Base-by-base conservation (phyloP, 768 basidiomycete species). In the Xerocomellus intermedius region DNA sequence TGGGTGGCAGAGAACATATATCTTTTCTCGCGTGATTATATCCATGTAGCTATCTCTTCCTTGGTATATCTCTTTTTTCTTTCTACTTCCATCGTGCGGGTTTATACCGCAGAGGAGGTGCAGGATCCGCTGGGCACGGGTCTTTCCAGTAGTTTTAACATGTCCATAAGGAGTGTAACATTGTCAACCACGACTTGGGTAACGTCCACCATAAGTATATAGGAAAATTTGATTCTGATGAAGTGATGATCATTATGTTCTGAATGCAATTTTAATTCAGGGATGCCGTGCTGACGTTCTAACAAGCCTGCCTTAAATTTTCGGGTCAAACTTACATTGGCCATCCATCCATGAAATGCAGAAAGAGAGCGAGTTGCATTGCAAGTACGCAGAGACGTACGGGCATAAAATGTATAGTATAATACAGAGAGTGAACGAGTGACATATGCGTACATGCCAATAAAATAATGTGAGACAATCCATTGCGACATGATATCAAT, bases 51-150 rank as follows among this genome's bases (percentile, higher is more conserved):
- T 60, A 43, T 59, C 13, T 64, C 33, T 50, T 56, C 12, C 36
- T 19, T 51, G 45, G 41, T 52, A 9, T 50, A 42, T 50, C 36
- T 3, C 32, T 52, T 53, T 54, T 42, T 24, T 45, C n/a, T 12
- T 41, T 47, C 38, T 50, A 39, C 54, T 61, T 56, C 46, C 32
- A 10, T 59, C 8, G 36, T 47, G 39, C 61, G 50, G 50, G 33
- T 24, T 48, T 63, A 53, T 51, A 42, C 50, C 52, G 57, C 50
- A 2, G 36, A 47, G 39, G 36, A 24, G 22, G 42, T 37, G 38
- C 22, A 38, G 39, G 60, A 47, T 45, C 21, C 24, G 67, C 60
- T 58, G 65, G 63, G 22, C 51, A 47, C 43, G 58, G 56, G 32
- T 51, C 37, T 54, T 38, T 49, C 32, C 19, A 28, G 35, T 56